Conservation (phyloP, 169 alveolate species). For the Plasmodium coatneyi region DNA sequence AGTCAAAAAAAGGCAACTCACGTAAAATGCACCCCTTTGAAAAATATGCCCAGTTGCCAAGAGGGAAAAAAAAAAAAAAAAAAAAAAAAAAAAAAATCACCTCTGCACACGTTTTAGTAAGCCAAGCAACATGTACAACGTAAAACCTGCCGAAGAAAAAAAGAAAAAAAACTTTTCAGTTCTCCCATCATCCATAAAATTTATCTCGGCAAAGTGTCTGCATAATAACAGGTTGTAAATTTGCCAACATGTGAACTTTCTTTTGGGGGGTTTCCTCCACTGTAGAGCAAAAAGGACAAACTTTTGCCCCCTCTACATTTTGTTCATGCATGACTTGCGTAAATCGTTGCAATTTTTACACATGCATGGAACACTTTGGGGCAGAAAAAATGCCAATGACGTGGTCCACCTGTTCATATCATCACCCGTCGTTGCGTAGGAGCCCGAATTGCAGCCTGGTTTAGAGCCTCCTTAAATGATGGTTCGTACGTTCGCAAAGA, state of each 20-base stretch:
- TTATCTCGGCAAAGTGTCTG: background rate
- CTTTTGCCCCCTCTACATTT: background rate
- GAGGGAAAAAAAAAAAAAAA: background rate
- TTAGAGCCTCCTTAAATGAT: background rate
- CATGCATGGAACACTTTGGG: background rate
- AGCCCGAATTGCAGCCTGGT: background rate
- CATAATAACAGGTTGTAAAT: background rate
- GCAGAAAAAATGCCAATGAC: background rate
- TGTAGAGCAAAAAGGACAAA: background rate
- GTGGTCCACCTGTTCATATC: background rate
- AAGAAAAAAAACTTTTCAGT: background rate
- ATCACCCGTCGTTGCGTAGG: background rate
- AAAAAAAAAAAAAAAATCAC: conserved; percentile 1
- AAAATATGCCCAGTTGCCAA: background rate
- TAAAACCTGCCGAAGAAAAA: background rate
- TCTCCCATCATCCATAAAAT: background rate
- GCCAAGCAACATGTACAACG: background rate
- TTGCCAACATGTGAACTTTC: background rate
- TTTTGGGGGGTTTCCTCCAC: background rate
- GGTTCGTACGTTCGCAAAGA: background rate
- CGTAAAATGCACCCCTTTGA: background rate
- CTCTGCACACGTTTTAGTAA: conserved; percentile 2
- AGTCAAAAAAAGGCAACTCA: background rate
- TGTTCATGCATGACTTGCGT: background rate
- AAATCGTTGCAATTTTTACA: background rate